A percentile compares a stretch with the other conserved stretches of the same genome.
Conservation (phyloP, 2,329 filamentous ascomycete species). For the Penicillium polonicum region DNA sequence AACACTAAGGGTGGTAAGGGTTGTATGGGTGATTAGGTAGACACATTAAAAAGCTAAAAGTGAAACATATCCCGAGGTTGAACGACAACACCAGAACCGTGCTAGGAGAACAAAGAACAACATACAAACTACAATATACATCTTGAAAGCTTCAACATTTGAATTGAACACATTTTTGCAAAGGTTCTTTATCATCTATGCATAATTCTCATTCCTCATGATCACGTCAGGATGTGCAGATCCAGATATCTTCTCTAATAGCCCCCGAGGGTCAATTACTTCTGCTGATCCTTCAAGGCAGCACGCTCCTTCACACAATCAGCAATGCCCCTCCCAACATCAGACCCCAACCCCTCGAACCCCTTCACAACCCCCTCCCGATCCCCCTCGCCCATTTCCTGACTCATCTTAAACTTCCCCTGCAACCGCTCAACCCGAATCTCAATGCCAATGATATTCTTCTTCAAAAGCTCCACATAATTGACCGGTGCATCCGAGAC, state of each 20-base stretch:
- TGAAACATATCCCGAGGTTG: no score
- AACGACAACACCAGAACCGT: background rate
- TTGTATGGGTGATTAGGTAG: no score
- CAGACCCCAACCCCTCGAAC: constrained; percentile 49
- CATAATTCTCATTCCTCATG: background rate
- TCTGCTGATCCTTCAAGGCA: background rate
- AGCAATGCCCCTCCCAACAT: constrained; percentile 37
- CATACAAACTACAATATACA: no score
- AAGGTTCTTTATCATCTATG: background rate
- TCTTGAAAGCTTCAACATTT: background rate
- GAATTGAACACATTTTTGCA: background rate
- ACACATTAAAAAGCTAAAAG: no score
- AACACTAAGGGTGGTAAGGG: no score
- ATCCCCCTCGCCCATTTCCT: constrained; percentile 57
- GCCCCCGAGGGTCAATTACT: no score
- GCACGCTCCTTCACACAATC: constrained; percentile 13
- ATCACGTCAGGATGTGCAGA: background rate
- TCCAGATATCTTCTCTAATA: background rate
- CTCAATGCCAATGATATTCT: constrained; percentile 61
- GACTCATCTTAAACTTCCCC: constrained; percentile 66
- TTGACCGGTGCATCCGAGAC: constrained; percentile 59
- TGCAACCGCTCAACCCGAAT: constrained; percentile 56
- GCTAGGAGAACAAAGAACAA: background rate
- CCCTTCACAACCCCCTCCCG: no score
- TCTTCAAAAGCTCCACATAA: constrained; percentile 59